Percentiles rank a stretch among this genome's conserved stretches.
Evolutionary conservation across 345 rosid genomes (phyloP).

Genomic region (Noccaea caerulescens): DNA sequence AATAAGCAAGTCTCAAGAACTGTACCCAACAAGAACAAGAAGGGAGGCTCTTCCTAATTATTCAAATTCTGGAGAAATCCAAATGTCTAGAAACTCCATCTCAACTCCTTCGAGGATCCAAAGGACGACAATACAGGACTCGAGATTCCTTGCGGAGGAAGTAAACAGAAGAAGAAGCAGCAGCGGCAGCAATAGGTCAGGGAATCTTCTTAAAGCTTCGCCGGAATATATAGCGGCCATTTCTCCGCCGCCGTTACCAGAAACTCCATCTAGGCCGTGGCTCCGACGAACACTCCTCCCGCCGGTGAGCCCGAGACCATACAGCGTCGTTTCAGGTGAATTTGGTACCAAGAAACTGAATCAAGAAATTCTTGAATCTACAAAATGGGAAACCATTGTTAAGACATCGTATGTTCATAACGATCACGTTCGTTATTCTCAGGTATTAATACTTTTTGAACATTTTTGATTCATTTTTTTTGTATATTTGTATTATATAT

Average conservation of each 20-base stretch:
- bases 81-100: constrained; percentile 31
- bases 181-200: constrained; percentile 20
- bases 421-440: constrained; percentile 83
- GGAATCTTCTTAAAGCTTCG: constrained; percentile 18
- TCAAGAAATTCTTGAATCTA: constrained; percentile 43
- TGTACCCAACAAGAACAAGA: constrained; percentile 43
- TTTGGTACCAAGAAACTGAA: constrained; percentile 43
- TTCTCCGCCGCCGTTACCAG: constrained; percentile 65
- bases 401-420: constrained; percentile 76
- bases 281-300: constrained; percentile 71
- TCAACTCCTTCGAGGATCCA: constrained; percentile 44
- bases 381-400: constrained; percentile 98
- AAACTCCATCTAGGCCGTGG: constrained; percentile 90
- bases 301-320: constrained; percentile 47
- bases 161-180: constrained; percentile 26
- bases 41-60: constrained; percentile 54
- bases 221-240: constrained; percentile 40
- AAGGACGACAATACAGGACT: constrained; percentile 30
- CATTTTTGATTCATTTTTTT: background rate
- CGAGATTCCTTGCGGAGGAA: constrained; percentile 43
- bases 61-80: constrained; percentile 47
- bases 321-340: constrained; percentile 43
- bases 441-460: constrained; percentile 54
- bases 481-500: background rate
- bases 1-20: constrained; percentile 63